Evolutionary conservation across 768 basidiomycete species (phyloP), one percentile per base, ranked within the genome.

Genomic region (Tylopilus sp.): DNA sequence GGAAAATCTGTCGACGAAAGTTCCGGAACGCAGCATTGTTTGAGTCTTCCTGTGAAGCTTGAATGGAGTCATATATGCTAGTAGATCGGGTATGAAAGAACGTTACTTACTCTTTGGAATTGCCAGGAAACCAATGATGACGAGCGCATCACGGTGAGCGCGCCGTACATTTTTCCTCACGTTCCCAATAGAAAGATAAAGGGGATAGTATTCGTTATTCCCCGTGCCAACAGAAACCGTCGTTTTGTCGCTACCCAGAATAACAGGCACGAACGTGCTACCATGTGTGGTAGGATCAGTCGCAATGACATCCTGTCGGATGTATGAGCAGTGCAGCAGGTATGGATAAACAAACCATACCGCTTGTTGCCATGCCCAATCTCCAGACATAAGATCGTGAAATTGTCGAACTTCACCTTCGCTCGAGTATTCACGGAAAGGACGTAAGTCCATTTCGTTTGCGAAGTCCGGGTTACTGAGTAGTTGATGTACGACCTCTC

Each of bases 91-190:
- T 14, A 21, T 19, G 2, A 11, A 10, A 3, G 26, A 25, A 36
- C 25, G n/a, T 14, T 21, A 63, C 60, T 33, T 50, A 72, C 70
- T 52, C 59, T 72, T 71, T 13, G 68, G 65, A 36, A 72, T 70
- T 2, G 66, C 50, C 2, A 72, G 53, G 45, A 71, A 73, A 0
- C 45, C 58, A 22, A 56, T 50, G 7, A 62, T 19, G 0, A 64
- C 24, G 0, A 57, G 17, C 0, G 33, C 50, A 38, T 63, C 44
- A 1, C 9, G 31, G 24, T 56, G 41, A 0, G 4, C 34, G 0
- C 4, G 16, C 1, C 6, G 1, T 8, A 40, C 22, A 9, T 1
- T 48, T 8, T 56, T 56, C 1, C 31, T 12, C 1, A 53, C 4
- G 7, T 56, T 56, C 0, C 52, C 41, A 25, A 56, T 30, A 1